Conservation (phyloP, 352 stramenopile genomes). For the Phytophthora vignae region DNA sequence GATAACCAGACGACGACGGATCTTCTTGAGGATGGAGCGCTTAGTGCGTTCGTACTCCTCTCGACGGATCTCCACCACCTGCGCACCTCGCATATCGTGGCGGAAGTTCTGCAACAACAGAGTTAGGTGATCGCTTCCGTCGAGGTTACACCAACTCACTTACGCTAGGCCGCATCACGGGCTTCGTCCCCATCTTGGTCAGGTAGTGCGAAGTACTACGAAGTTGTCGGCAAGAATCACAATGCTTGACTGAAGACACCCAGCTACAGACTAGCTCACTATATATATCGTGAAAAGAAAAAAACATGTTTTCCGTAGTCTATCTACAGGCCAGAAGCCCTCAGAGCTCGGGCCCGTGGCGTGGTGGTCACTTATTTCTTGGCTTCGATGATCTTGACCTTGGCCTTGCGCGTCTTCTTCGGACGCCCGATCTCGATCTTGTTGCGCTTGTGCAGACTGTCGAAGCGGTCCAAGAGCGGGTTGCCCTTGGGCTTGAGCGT, state of each 20-base stretch:
- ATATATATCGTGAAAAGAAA: constrained; percentile 32
- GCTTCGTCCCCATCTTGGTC: constrained; percentile 40
- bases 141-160: constrained; percentile 1
- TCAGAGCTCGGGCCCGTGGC: constrained; percentile 2
- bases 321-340: constrained; percentile 36
- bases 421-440: constrained; percentile 79
- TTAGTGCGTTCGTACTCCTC: constrained; percentile 83
- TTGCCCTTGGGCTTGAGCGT: constrained; percentile 84
- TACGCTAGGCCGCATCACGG: constrained; percentile 73
- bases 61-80: constrained; percentile 77
- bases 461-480: constrained; percentile 82
- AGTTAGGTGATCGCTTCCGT: no score
- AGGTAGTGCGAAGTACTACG: neutral
- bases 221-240: constrained; percentile 5
- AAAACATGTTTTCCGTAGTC: constrained; percentile 30
- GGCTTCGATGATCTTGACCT: constrained; percentile 81
- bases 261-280: constrained; percentile 12
- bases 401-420: constrained; percentile 71
- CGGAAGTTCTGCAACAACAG: constrained; percentile 63
- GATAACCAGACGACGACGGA: constrained; percentile 68
- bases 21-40: constrained; percentile 75
- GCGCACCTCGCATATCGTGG: constrained; percentile 60
- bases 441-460: constrained; percentile 90
- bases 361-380: constrained; percentile 67
- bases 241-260: neutral